Evolutionary conservation across 306 rosid genomes (phyloP).

Genomic region (Sindora glabra): DNA sequence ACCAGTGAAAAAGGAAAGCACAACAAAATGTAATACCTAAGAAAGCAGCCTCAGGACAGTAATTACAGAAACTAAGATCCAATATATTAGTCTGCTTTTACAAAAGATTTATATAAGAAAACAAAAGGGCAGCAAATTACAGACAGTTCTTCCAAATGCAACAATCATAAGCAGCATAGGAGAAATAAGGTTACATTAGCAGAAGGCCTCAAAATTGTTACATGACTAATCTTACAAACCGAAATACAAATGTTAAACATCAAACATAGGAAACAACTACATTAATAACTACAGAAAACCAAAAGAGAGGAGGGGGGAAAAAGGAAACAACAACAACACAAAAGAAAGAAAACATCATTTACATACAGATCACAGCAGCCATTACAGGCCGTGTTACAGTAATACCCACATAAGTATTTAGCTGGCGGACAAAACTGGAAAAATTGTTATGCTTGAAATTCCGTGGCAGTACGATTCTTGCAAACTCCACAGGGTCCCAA

Average conservation of each 20-base stretch:
- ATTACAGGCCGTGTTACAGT: slow-evolving; percentile 19
- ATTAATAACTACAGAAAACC: neutral
- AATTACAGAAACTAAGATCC: neutral
- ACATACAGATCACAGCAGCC: slow-evolving; percentile 50
- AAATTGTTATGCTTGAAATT: slow-evolving; percentile 95
- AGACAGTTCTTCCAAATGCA: neutral
- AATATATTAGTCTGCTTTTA: neutral
- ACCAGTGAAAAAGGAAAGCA: neutral
- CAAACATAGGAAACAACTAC: neutral
- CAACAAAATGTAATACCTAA: neutral
- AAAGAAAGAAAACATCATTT: slow-evolving; percentile 2
- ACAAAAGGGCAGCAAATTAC: neutral
- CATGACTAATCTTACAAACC: slow-evolving; percentile 15
- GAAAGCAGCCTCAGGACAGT: slow-evolving; percentile 2
- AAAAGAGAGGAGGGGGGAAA: neutral
- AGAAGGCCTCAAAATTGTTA: neutral
- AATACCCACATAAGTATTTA: slow-evolving; percentile 97
- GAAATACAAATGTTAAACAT: no score
- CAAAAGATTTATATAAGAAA: neutral
- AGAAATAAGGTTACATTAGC: neutral
- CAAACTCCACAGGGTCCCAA: slow-evolving; percentile 72
- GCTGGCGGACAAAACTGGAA: slow-evolving; percentile 97
- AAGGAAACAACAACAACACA: neutral
- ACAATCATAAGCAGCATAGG: slow-evolving; percentile 7
- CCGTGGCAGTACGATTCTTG: slow-evolving; percentile 60